These are phyloP conservation scores for Dacryopinax primogenitus DNA, from an alignment of 768 basidiomycete genomes.

Conservation along the genomic window DNA sequence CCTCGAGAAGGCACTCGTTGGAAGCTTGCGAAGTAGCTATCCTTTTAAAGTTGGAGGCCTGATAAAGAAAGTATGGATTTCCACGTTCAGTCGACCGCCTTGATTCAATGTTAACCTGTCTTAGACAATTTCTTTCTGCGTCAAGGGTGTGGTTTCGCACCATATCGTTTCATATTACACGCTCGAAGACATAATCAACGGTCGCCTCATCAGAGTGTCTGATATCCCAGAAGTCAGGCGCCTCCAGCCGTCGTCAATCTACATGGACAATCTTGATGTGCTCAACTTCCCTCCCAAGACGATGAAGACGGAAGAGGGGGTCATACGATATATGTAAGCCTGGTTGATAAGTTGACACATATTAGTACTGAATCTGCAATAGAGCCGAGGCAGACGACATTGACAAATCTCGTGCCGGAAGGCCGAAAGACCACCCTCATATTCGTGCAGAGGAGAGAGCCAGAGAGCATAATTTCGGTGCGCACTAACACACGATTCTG, in stretches of 20 bases:
- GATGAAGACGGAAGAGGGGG: neutral
- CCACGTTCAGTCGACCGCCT: neutral
- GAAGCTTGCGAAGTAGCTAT: slow-evolving; percentile 83
- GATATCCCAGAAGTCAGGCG: neutral
- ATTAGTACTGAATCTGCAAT: neutral
- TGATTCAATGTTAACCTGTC: neutral
- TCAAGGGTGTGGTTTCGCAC: slow-evolving; percentile 71
- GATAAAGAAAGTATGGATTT: slow-evolving; percentile 82
- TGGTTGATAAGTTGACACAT: neutral
- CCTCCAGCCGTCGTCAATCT: neutral
- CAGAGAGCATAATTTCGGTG: slow-evolving; percentile 1
- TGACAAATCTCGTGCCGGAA: neutral
- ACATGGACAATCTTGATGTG: slow-evolving; percentile 8
- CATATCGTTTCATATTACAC: slow-evolving; percentile 94
- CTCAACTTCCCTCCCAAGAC: slow-evolving; percentile 3
- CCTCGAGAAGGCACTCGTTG: slow-evolving; percentile 70
- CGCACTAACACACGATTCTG: neutral
- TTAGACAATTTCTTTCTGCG: slow-evolving; percentile 75
- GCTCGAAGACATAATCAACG: slow-evolving; percentile 78
- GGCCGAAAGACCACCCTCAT: neutral
- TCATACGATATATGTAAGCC: neutral
- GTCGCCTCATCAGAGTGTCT: slow-evolving; percentile 40
- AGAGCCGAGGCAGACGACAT: neutral
- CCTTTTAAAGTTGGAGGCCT: slow-evolving; percentile 88
- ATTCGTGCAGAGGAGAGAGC: neutral